Base-by-base conservation (phyloP, 768 basidiomycete species). In the Ramaria sp. region DNA sequence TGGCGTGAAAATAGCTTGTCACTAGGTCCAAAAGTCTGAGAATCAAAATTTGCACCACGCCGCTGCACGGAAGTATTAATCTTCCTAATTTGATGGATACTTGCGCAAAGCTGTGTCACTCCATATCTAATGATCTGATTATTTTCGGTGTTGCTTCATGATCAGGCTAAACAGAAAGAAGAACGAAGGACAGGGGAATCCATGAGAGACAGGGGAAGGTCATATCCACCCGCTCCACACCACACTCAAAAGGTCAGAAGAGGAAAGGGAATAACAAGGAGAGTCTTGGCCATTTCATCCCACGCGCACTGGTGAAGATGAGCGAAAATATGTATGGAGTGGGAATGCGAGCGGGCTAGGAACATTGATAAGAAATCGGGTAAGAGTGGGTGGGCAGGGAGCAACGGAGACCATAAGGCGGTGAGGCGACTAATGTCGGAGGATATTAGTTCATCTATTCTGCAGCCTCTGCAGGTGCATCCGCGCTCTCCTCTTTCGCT, bases 401-500 rank as follows among this genome's bases (percentile, higher is more conserved):
- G 22, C n/a, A 12, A n/a, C 30, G 22, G 47, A 33, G 33, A 6
- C 31, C 47, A 49, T 6, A 49, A 15, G 31, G 24, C 31, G 47
- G 17, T 15, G 5, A 33, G 6, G 22, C 24, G 31, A 15, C 24
- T 5, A 15, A 19, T 15, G 47, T 20, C 12, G 24, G 10, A n/a
- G n/a, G n/a, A n/a, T n/a, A n/a, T n/a, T n/a, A n/a, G n/a, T n/a
- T n/a, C 5, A 19, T 52, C 34, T 52, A 52, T 52, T 52, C 51
- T 22, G 48, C 53, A 20, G 54, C 86, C 59, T 88, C 86, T 51
- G 73, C 82, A 51, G 81, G 73, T 38, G 74, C 78, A 41, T 84
- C 86, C 57, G 70, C 73, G 42, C 64, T 73, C 55, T 87, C 88
- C 15, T 90, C 84, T 72, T 88, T 88, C 46, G 88, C 86, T 55